These are phyloP conservation scores for Osmanthus fragrans DNA, from an alignment of 257 asterid species.

Conservation along the genomic window DNA sequence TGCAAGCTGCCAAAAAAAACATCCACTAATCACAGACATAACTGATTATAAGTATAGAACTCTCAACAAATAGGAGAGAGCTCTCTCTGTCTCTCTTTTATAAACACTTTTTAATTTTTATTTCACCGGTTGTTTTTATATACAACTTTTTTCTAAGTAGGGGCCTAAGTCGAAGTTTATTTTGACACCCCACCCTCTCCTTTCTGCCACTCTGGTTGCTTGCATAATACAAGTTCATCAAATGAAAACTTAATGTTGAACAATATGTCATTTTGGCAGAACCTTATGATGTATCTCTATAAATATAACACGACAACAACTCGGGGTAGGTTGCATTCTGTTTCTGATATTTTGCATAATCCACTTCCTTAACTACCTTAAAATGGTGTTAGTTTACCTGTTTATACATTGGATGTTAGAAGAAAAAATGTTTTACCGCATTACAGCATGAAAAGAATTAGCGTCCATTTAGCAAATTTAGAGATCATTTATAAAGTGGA, in stretches of 20 bases:
- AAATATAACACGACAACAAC: not conserved
- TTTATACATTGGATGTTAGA: not conserved
- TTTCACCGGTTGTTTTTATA: not conserved
- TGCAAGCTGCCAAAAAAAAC: conserved; percentile 63
- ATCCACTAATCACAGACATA: not conserved
- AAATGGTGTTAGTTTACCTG: not conserved
- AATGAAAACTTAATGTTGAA: not conserved
- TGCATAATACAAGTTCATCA: not conserved
- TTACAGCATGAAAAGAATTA: not conserved
- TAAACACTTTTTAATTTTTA: not conserved
- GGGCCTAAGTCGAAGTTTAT: not conserved
- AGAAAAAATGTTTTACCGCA: not conserved
- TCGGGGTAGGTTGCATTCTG: not conserved
- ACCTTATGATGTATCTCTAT: not conserved
- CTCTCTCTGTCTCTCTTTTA: not conserved
- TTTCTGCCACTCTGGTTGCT: not conserved
- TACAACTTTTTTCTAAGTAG: not conserved
- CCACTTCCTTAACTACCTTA: not conserved
- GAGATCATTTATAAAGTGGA: no score
- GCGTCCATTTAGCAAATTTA: not conserved
- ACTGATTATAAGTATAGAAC: not conserved
- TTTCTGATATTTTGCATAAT: not conserved
- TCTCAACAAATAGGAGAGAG: not conserved
- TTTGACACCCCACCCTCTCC: not conserved
- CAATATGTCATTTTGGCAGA: not conserved